Evolutionary conservation across 495 filamentous ascomycete species (phyloP), one percentile per base, ranked within the genome.

Genomic region (Cercophora newfieldiana): DNA sequence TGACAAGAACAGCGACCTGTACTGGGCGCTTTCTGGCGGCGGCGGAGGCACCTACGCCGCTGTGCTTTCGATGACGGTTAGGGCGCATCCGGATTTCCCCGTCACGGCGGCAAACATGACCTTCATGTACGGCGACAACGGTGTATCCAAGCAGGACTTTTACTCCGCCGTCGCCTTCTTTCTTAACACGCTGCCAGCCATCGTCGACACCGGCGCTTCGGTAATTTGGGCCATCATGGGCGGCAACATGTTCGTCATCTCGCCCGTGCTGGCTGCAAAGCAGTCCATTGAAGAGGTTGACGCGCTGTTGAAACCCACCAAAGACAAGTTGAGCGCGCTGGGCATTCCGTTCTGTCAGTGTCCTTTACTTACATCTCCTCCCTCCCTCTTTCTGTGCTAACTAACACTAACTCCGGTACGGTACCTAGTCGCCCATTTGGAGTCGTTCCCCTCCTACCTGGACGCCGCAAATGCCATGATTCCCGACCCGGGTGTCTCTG

Each of bases 11-110:
- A 59, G 74, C 0, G 87, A 89, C 29, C 78, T 89, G 1, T 90
- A 84, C 78, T 89, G 83, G 87, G 88, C 88, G 8, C 73, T 88
- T 0, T 77, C 78, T 33, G 87, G 87, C 14, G 87, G 87, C 10
- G 86, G 86, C 7, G 80, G 74, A 2, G 82, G 85, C 1, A 86
- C 80, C 24, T 88, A 79, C 31, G 87, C 79, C 4, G 80, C 86
- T 1, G 85, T 89, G 4, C 68, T 74, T n/a, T 82, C 80, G 1
- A 68, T 81, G 59, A 80, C 77, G 1, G 74, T 81, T 4, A 75
- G 74, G 53, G 76, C 77, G 12, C 72, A 76, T 16, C 48, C 48
- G 6, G 48, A 51, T 16, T n/a, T 6, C 4, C 48, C 48, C 48
- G 48, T 51, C 18, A 24, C 48, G 6, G 48, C 18, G 18, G 6